These are phyloP conservation scores for Ceratobasidium sp. DNA, from an alignment of 1,284 basidiomycete species.

Conservation along the genomic window DNA sequence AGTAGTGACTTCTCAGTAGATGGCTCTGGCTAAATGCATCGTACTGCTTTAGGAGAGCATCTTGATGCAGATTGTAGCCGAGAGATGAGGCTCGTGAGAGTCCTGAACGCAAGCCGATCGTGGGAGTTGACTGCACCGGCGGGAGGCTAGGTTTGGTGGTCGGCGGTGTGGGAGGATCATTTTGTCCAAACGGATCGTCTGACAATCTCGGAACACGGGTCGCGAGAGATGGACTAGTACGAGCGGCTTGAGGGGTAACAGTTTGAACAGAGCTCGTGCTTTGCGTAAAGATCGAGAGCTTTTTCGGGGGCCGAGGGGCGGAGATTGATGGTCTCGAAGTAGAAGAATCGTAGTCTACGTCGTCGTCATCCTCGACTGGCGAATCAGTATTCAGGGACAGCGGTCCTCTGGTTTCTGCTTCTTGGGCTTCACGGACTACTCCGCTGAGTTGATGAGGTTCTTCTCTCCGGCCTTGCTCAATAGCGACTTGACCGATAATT, in stretches of 20 bases:
- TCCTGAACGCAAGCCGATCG: constrained; percentile 49
- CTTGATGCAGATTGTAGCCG: constrained; percentile 55
- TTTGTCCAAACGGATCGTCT: constrained; percentile 75
- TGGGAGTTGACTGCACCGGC: constrained; percentile 51
- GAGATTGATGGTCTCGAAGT: constrained; percentile 26
- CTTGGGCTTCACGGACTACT: constrained; percentile 25
- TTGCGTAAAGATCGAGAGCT: constrained; percentile 36
- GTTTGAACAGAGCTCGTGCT: constrained; percentile 41
- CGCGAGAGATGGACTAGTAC: constrained; percentile 73
- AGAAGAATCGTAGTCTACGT: constrained; percentile 47
- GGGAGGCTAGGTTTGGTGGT: constrained; percentile 45
- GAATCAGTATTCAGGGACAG: constrained; percentile 33
- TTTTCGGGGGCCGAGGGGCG: constrained; percentile 36
- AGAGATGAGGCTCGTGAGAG: constrained; percentile 67
- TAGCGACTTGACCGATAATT: constrained; percentile 80
- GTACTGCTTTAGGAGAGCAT: constrained; percentile 68
- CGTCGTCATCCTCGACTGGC: constrained; percentile 51
- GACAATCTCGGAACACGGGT: constrained; percentile 55
- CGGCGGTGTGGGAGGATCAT: constrained; percentile 54
- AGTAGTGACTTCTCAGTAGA: constrained; percentile 88
- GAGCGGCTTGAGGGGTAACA: constrained; percentile 63
- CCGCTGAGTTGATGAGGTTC: constrained; percentile 51
- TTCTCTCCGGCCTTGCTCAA: constrained; percentile 84
- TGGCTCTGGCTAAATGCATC: constrained; percentile 69
- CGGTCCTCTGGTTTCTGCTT: constrained; percentile 18